phyloP scores from a whole-genome alignment of 352 stramenopile species.

The Phytophthora aleatoria region DNA sequence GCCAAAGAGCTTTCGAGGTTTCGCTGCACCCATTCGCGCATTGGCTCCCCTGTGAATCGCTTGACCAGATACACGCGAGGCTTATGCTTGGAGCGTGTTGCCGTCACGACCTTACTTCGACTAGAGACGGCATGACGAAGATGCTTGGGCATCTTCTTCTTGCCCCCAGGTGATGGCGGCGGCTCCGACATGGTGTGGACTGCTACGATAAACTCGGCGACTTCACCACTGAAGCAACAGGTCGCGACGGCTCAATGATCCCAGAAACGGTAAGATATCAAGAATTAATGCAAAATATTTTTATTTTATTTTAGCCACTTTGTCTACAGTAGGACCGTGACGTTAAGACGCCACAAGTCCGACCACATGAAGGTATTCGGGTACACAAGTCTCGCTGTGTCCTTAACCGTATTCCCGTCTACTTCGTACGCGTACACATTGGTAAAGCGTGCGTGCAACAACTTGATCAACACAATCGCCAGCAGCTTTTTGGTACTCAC shows the following conservation, averaged over 20 bases:
- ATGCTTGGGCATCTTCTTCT: constrained; percentile 43
- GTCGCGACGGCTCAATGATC: constrained; percentile 11
- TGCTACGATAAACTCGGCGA: constrained; percentile 6
- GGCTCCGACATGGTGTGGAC: constrained; percentile 17
- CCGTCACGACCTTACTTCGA: constrained; percentile 21
- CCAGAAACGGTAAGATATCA: not conserved
- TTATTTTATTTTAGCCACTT: too few relatives aligned
- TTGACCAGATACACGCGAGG: constrained; percentile 39
- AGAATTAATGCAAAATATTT: not conserved
- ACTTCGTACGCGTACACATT: constrained; percentile 41
- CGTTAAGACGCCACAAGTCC: constrained; percentile 32
- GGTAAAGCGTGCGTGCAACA: constrained; percentile 16
- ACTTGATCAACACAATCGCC: constrained; percentile 39
- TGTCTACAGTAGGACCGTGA: constrained; percentile 25
- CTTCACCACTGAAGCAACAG: constrained; percentile 13
- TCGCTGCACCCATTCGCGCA: constrained; percentile 73
- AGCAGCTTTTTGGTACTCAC: constrained; percentile 37
- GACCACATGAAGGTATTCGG: constrained; percentile 37
- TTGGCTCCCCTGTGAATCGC: constrained; percentile 45
- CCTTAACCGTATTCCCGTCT: constrained; percentile 38
- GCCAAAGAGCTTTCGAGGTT: constrained; percentile 73
- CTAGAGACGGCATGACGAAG: constrained; percentile 39
- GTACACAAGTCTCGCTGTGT: constrained; percentile 34
- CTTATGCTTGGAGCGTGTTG: constrained; percentile 29
- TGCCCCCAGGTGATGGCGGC: constrained; percentile 10